Percentiles rank a stretch among this genome's conserved stretches.
Conservation (phyloP, 805 yeast genomes). For the Zygotorulaspora chibaensis region DNA sequence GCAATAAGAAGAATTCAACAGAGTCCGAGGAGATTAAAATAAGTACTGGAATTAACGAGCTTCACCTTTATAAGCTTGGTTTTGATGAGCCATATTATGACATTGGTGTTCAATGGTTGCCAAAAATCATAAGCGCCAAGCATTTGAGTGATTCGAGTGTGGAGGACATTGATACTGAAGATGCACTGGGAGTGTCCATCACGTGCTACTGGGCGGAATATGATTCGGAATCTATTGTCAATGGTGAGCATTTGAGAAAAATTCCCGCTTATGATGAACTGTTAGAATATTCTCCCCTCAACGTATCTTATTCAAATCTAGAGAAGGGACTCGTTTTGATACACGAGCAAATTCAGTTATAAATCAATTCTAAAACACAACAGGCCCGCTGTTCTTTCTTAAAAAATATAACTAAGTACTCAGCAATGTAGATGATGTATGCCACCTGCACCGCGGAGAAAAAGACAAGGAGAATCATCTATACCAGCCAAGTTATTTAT, state of each 20-base stretch:
- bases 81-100: slow-evolving; percentile 53
- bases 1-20: slow-evolving; percentile 29
- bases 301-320: slow-evolving; percentile 59
- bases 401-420: no score
- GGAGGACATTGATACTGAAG: slow-evolving; percentile 30
- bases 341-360: slow-evolving; percentile 44
- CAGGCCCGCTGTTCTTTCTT: background rate
- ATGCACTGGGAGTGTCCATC: slow-evolving; percentile 51
- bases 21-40: slow-evolving; percentile 48
- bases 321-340: slow-evolving; percentile 67
- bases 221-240: slow-evolving; percentile 40
- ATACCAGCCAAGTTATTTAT: no score
- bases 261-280: slow-evolving; percentile 74
- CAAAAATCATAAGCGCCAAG: slow-evolving; percentile 44
- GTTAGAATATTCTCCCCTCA: slow-evolving; percentile 59
- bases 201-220: slow-evolving; percentile 80
- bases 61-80: slow-evolving; percentile 60
- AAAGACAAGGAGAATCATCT: no score
- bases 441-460: no score
- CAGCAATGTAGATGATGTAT: no score
- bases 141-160: slow-evolving; percentile 33
- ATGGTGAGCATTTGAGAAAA: slow-evolving; percentile 39
- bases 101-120: slow-evolving; percentile 73
- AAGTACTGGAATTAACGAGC: slow-evolving; percentile 57
- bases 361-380: slow-evolving; percentile 7